Conservation (phyloP, 73 alveolate genomes). For the Tetrahymena elliotti region DNA sequence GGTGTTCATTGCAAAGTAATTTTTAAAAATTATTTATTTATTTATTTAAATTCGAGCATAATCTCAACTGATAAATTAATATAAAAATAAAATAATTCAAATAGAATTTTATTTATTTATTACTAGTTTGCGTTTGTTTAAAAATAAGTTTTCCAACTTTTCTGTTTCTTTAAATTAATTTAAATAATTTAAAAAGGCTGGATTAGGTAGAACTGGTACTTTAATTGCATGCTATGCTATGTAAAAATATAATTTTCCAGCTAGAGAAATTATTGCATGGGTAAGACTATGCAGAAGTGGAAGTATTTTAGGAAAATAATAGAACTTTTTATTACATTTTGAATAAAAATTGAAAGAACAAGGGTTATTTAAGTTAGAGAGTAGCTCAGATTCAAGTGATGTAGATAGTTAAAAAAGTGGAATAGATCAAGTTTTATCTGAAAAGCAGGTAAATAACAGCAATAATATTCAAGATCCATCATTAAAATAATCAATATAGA, state of each 20-base stretch:
- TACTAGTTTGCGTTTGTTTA: too few species aligned
- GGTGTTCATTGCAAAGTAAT: neutral
- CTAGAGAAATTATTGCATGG: neutral
- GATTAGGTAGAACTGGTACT: constrained; percentile 96
- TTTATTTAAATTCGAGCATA: neutral
- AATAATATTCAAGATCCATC: neutral
- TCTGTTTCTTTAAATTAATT: neutral
- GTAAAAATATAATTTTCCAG: constrained; percentile 50
- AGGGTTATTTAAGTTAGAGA: neutral
- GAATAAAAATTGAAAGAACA: neutral
- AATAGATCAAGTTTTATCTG: neutral
- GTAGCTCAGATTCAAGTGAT: neutral
- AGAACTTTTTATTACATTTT: neutral
- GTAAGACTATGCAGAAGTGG: neutral
- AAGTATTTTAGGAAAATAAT: neutral
- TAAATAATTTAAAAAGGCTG: constrained; percentile 61
- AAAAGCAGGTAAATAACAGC: neutral
- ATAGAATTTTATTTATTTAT: too few species aligned
- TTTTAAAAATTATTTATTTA: too few species aligned
- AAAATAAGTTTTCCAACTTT: too few species aligned
- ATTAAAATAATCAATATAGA: neutral
- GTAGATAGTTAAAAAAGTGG: neutral
- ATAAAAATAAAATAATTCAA: too few species aligned
- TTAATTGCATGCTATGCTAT: constrained; percentile 78
- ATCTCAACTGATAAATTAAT: too few species aligned